Evolutionary conservation across 106 monocot genomes (phyloP).

Genomic region (Platanthera zijinensis): DNA sequence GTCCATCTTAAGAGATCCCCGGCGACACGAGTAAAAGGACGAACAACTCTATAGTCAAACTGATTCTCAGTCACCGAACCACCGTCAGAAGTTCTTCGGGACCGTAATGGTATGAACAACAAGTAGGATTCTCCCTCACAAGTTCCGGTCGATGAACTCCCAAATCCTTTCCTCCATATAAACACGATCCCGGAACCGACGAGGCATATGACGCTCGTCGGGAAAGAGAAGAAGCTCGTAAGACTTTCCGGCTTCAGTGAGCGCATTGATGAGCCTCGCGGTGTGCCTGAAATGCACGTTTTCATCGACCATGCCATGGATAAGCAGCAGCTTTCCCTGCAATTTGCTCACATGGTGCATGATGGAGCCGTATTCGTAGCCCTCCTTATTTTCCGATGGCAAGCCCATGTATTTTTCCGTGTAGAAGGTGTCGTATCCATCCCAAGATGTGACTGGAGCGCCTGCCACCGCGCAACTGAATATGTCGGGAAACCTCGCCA

Average conservation of each 20-base stretch:
- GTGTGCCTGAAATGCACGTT: constrained; percentile 98
- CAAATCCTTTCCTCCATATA: constrained; percentile 98
- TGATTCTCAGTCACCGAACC: too few species aligned
- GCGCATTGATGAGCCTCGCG: constrained; percentile 69
- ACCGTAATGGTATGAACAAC: background rate
- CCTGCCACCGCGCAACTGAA: constrained; percentile 74
- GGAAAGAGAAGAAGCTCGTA: constrained; percentile 90
- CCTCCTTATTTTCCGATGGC: constrained; percentile 42
- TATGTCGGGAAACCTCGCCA: constrained; percentile 60
- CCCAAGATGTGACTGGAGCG: constrained; percentile 92
- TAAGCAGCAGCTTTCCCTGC: constrained; percentile 63
- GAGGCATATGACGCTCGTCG: constrained; percentile 93
- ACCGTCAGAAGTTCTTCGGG: background rate
- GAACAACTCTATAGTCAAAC: too few species aligned
- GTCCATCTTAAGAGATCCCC: background rate
- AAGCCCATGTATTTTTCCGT: constrained; percentile 93
- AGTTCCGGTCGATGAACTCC: constrained; percentile 80
- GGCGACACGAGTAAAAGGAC: too few species aligned
- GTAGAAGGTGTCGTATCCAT: constrained; percentile 94
- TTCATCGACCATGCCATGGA: constrained; percentile 95
- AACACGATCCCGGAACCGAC: constrained; percentile 61
- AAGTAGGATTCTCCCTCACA: constrained; percentile 22
- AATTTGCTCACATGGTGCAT: constrained; percentile 72
- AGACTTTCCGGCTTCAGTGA: constrained; percentile 62
- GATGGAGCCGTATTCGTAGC: constrained; percentile 54